Base-by-base conservation (phyloP, 2,329 filamentous ascomycete species). In the Boeremia exigua region DNA sequence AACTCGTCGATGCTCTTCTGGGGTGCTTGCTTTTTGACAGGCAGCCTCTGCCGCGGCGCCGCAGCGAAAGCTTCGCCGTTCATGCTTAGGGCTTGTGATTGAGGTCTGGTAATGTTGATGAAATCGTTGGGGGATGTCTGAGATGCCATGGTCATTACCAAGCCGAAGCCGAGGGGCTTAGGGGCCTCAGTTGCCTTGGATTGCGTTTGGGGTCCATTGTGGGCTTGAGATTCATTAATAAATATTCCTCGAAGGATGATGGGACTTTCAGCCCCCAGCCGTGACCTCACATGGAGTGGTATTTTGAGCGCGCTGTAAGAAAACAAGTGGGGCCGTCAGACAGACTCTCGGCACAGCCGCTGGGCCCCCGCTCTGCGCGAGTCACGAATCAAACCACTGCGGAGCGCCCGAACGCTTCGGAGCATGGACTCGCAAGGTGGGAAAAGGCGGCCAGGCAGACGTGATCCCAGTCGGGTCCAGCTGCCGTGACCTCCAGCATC, bases 1-100 rank as follows among this genome's bases (percentile, higher is more conserved):
- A 92, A 92, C 57, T 88, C 84, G 62, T 90, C 84, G 53, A 93
- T 84, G 25, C 80, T 82, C 54, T 86, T 82, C 71, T 93, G 90
- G 0, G 88, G 87, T 7, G 85, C 77, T 12, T 84, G 79, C 60
- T 83, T 81, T 66, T 81, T 79, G 33, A 65, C 68, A 23, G 62
- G 61, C 25, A 67, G 62, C 14, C 62, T 66, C 12, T 67, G 62
- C 12, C 67, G 67, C 29, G 59, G 55, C 1, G 52, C 53, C 14
- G 57, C 45, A 12, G 42, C 59, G 14, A 57, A 62, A 17, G 61
- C 53, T 48, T 74, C 68, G n/a, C 69, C 66, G 52, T 63, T 60
- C 67, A 75, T 71, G 54, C 72, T 75, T 55, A 70, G 73, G 48
- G 71, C 68, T 67, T 62, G 67, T 5, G 73, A 75, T 27, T 70